Evolutionary conservation across 75 land plant genomes (phyloP), one percentile per base, ranked within the genome.

Genomic region (Sequoiadendron giganteum): DNA sequence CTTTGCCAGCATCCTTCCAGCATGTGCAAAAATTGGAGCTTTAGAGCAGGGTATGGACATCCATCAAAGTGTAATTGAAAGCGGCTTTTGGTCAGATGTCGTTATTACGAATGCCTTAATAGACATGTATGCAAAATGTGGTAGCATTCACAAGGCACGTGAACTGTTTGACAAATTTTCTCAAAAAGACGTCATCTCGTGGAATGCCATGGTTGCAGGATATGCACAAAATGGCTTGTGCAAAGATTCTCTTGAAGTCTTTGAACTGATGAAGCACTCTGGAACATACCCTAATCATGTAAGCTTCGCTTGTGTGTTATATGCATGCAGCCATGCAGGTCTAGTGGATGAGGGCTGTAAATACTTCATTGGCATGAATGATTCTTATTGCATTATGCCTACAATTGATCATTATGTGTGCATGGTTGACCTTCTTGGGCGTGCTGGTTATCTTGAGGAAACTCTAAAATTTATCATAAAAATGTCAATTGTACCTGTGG

Each of bases 401-500:
- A 65, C 21, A 58, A 70, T 42, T 28, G 84, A 88, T 52, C 91
- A 90, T 77, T 90, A 88, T 78, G 78, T 78, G 11, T 90, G 91
- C 86, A 52, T 90, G 83, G 83, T 85, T 28, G 91, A 90, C 80
- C 68, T 90, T 19, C 87, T 90, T 25, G 91, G 91, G 3, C 86
- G 91, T 58, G 89, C 89, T 21, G 89, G 87, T 7, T 36, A 16
- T 40, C 38, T 90, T 19, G 70, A 77, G 15, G 72, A 90, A 82
- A 89, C 91, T 5, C 68, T 54, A 79, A 87, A 88, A 15, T 72
- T 90, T n/a, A 49, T 88, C 14, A 72, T 7, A 21, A 86, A 80
- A 70, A 95, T 95, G 96, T 91, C 96, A 14, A 85, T 92, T 9
- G 83, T 52, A n/a, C 95, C 95, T 19, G 89, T 94, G 68, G 90